Evolutionary conservation across 495 filamentous ascomycete species (phyloP), one percentile per base, ranked within the genome.

Genomic region (Glarea lozoyensis): DNA sequence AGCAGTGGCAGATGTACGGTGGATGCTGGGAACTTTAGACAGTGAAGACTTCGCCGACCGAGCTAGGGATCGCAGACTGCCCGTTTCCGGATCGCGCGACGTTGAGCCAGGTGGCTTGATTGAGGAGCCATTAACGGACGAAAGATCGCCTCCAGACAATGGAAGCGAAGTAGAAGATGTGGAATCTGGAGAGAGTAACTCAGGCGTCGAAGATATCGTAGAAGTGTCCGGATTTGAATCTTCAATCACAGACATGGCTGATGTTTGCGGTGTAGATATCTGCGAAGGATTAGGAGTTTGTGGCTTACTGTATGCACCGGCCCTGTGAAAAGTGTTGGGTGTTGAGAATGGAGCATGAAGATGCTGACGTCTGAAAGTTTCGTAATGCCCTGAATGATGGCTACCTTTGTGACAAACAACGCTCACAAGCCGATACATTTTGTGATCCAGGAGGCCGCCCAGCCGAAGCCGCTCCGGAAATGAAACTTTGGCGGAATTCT

Each of bases 311-410:
- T 81, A 86, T 18, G 79, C 76, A 2, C 76, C 81, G 6, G 79
- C 80, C 5, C 73, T 66, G 34, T 81, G 79, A 61, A 89, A 86
- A 0, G 76, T 73, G 56, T 82, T 76, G 0, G 86, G 85, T 0
- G 87, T 96, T 0, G 87, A 86, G 52, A 77, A 96, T 0, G 88
- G 87, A 1, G 76, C 67, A 39, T 72, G 79, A 27, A 81, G 57
- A 43, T 80, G 78, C 60, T 96, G 94, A n/a, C 92, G 76, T 21
- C 92, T 75, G 63, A 97, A 97, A 1, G 88, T 86, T 59, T 99
- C 92, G 61, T 99, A 99, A 59, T 99, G 92, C 1, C 92, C 92
- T 45, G 86, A 94, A 52, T 94, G 80, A 62, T 99, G 92, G 46
- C 84, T 93, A 15, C 92, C 92, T 56, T 94, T 95, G 57, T 99